Base-by-base conservation (phyloP, 1,284 basidiomycete genomes). In the Pyrrhoderma noxium region DNA sequence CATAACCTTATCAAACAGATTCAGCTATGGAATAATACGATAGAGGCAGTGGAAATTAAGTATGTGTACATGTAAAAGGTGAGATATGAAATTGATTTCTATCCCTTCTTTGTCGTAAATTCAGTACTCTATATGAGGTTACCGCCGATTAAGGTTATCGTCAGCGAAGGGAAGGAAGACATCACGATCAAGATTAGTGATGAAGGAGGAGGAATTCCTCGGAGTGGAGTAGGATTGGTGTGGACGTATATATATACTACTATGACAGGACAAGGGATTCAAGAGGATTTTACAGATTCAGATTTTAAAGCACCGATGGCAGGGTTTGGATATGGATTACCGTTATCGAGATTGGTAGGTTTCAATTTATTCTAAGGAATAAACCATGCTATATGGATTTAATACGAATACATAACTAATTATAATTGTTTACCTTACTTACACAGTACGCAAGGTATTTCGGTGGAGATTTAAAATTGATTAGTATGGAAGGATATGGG, bases 201-300 rank as follows among this genome's bases (percentile, higher is more conserved):
- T 66, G 95, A 99, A 65, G 95, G 95, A 8, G 96, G 95, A 3
- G 96, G 96, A 1, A 99, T 99, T 55, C 83, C 93, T 16, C 72
- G 95, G 44, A 91, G 89, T 60, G 95, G 93, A 0, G 87, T 98
- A 31, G 91, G 93, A 3, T 76, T 96, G 49, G 96, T 98, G 48
- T 99, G 95, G 95, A 98, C 94, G 54, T 99, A 95, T 68, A 95
- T 94, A 85, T 99, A 99, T 65, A 99, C 96, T 34, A 99, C 96
- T 1, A 97, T 98, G 82, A 87, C 91, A 62, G 83, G 82, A 2
- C 88, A 93, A 67, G 84, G 80, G 25, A 78, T 98, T 40, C 90
- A 93, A 59, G 84, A 87, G 63, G 77, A 94, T 60, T 94, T 95
- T 65, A 83, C 88, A 57, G 86, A 84, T 21, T 89, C 86, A 53